A percentile compares a stretch with the other conserved stretches of the same genome.
Evolutionary conservation across 352 stramenopile species (phyloP).

Genomic region (Phytophthora citricola): DNA sequence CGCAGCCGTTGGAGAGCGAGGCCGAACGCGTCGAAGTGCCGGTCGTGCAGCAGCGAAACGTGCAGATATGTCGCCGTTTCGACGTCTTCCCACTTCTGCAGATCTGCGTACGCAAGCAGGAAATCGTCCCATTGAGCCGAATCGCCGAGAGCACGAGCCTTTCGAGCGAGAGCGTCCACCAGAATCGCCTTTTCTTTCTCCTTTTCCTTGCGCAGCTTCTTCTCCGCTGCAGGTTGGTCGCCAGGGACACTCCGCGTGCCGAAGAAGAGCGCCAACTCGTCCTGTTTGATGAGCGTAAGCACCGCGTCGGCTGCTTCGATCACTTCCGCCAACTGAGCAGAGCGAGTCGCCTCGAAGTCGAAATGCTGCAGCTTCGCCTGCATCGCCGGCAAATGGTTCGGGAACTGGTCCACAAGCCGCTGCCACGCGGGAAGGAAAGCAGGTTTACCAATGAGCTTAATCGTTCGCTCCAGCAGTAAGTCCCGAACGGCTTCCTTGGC

Average conservation of each 20-base stretch:
- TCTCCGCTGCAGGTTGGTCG: conserved; percentile 55
- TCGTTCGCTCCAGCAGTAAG: conserved; percentile 67
- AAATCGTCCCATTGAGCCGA: conserved; percentile 64
- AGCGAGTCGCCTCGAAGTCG: conserved; percentile 62
- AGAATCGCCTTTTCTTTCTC: conserved; percentile 75
- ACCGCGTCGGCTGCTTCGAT: conserved; percentile 63
- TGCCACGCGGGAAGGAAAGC: conserved; percentile 65
- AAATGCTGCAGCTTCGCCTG: conserved; percentile 81
- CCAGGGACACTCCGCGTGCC: conserved; percentile 64
- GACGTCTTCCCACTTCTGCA: conserved; percentile 84
- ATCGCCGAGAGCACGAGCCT: conserved; percentile 77
- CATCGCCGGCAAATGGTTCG: conserved; percentile 62
- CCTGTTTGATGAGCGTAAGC: conserved; percentile 63
- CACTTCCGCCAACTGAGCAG: conserved; percentile 54
- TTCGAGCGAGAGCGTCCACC: conserved; percentile 69
- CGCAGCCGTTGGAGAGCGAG: conserved; percentile 74
- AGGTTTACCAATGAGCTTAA: conserved; percentile 73
- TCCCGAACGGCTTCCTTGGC: conserved; percentile 80
- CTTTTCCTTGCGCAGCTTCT: conserved; percentile 83
- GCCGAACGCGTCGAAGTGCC: conserved; percentile 50
- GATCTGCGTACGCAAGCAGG: conserved; percentile 44
- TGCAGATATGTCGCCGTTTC: conserved; percentile 61
- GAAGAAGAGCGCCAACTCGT: conserved; percentile 79
- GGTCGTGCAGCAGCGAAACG: conserved; percentile 68
- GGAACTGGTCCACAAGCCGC: conserved; percentile 59